Percentiles rank a stretch among this genome's conserved stretches.
phyloP scores from a whole-genome alignment of 768 basidiomycete genomes.

The Mycena crocata region DNA sequence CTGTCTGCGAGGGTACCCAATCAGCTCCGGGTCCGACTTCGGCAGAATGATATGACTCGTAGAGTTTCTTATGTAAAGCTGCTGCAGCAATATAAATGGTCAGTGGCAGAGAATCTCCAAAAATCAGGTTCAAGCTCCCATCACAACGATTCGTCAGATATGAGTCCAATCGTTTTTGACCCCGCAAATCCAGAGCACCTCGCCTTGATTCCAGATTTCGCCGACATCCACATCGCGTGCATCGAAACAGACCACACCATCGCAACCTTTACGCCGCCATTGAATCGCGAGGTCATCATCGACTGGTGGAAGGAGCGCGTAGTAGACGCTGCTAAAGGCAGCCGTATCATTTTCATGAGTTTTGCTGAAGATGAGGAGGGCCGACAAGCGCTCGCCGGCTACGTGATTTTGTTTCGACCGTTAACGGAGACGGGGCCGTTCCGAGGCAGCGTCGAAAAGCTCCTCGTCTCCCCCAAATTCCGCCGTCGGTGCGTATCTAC shows the following conservation, averaged over 20 bases:
- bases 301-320: conserved; percentile 16
- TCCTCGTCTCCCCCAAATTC: conserved; percentile 25
- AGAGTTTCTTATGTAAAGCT: too few relatives aligned
- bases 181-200: conserved; percentile 5
- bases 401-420: conserved; percentile 18
- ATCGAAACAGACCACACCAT: conserved; percentile 25
- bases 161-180: too few relatives aligned
- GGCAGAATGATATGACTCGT: too few relatives aligned
- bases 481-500: conserved; percentile 10
- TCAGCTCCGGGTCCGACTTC: too few relatives aligned
- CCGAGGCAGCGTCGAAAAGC: conserved; percentile 23
- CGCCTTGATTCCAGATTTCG: conserved; percentile 23
- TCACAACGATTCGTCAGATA: too few relatives aligned
- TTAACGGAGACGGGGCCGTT: conserved; percentile 14
- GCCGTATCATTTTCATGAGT: conserved; percentile 13
- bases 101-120: too few relatives aligned
- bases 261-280: too few relatives aligned
- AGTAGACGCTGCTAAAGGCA: neutral
- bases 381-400: conserved; percentile 2
- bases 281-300: conserved; percentile 13
- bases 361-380: neutral
- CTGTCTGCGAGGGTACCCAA: too few relatives aligned
- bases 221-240: too few relatives aligned
- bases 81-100: too few relatives aligned
- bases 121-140: too few relatives aligned